Conservation (phyloP, 2,329 filamentous ascomycete species). For the Ophiocordyceps camponoti-floridani region DNA sequence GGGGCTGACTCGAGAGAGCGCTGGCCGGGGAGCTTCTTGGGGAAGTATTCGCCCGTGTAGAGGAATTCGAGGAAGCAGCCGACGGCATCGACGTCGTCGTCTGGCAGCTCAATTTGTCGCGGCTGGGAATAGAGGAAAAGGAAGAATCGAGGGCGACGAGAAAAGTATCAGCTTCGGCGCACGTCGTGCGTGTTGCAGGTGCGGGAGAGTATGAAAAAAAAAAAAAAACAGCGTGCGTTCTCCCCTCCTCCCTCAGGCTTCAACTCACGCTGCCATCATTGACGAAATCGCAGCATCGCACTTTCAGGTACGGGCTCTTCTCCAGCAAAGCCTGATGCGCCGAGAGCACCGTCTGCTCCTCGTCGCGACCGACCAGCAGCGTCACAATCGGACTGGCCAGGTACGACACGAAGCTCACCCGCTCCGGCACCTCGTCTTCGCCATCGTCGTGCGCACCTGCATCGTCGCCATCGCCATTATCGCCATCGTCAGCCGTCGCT, state of each 20-base stretch:
- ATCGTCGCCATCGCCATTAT: conserved; percentile 12
- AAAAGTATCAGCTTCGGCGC: too few species aligned
- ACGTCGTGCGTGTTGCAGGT: too few species aligned
- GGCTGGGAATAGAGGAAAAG: conserved; percentile 21
- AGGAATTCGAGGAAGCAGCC: conserved; percentile 22
- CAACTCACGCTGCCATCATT: conserved; percentile 40
- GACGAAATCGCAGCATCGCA: conserved; percentile 41
- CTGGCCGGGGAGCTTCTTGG: conserved; percentile 43
- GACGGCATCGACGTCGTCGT: conserved; percentile 16
- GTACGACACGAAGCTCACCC: conserved; percentile 35
- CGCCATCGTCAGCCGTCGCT: conserved; percentile 14
- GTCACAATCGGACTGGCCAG: conserved; percentile 53
- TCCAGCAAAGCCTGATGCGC: conserved; percentile 65
- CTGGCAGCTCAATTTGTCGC: conserved; percentile 47
- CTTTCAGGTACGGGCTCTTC: conserved; percentile 58
- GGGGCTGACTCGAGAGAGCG: conserved; percentile 54
- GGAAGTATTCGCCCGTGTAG: conserved; percentile 45
- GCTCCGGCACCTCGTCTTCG: conserved; percentile 4
- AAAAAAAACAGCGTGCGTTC: too few species aligned
- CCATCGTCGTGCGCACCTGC: too few species aligned
- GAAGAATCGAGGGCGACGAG: too few species aligned
- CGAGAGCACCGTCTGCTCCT: conserved; percentile 42
- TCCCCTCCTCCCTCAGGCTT: too few species aligned
- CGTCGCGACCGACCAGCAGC: conserved; percentile 44
- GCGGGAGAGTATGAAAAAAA: too few species aligned